Evolutionary conservation across 805 yeast genomes (phyloP).

Genomic region (Maudiozyma pseudohumilis): DNA sequence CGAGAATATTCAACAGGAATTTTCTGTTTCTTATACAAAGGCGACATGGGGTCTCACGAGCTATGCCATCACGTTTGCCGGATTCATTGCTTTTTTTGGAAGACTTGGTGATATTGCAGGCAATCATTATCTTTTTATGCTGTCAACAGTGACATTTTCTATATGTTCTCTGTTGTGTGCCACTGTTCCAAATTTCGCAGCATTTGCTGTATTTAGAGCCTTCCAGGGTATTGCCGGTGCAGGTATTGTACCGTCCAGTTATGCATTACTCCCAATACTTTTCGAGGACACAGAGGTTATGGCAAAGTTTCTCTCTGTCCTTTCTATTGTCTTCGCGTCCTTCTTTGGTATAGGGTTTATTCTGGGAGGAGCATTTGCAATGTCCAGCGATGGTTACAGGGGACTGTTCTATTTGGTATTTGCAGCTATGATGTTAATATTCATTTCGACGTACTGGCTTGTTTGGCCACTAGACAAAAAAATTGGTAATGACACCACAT

Average conservation of each 20-base stretch:
- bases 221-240: slow-evolving; percentile 3
- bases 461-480: background rate
- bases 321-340: background rate
- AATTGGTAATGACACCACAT: background rate
- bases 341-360: slow-evolving; percentile 1
- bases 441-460: background rate
- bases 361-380: slow-evolving; percentile 2
- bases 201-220: slow-evolving; percentile 1
- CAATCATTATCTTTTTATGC: background rate
- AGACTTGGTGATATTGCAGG: slow-evolving; percentile 2
- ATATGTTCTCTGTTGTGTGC: slow-evolving; percentile 1
- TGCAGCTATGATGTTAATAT: background rate
- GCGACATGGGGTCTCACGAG: slow-evolving; percentile 2
- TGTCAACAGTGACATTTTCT: background rate
- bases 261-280: background rate
- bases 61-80: slow-evolving; percentile 2
- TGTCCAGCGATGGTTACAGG: slow-evolving; percentile 2
- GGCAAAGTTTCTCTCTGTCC: background rate
- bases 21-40: background rate
- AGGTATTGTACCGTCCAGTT: slow-evolving; percentile 1
- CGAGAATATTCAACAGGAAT: background rate
- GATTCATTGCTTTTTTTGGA: slow-evolving; percentile 1
- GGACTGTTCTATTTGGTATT: slow-evolving; percentile 1
- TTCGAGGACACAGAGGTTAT: background rate
- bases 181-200: slow-evolving; percentile 1